phyloP scores from a whole-genome alignment of 148 eudicot genomes.

The Dianthus caryophyllus region DNA sequence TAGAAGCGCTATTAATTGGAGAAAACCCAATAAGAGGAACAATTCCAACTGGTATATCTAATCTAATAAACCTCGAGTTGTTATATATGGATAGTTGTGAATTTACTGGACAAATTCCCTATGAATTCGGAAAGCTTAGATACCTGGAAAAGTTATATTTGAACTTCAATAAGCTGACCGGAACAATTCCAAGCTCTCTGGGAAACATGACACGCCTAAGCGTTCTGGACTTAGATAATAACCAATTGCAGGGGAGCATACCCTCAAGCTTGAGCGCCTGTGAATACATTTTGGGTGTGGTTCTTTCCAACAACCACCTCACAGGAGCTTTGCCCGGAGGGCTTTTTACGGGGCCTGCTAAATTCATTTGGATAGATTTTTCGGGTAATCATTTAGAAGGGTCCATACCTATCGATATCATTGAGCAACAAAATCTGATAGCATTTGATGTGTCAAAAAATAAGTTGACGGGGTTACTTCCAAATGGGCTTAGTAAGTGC shows the following conservation, averaged over 20 bases:
- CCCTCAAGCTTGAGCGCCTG: conserved; percentile 11
- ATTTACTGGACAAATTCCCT: conserved; percentile 12
- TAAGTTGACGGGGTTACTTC: conserved; percentile 13
- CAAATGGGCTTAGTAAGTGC: conserved; percentile 12
- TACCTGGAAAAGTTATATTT: not conserved
- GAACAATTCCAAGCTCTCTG: conserved; percentile 12
- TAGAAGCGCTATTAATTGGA: not conserved
- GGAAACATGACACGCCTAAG: not conserved
- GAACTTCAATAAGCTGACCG: conserved; percentile 6
- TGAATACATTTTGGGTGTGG: not conserved
- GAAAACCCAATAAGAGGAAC: conserved; percentile 7
- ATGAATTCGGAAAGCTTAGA: conserved; percentile 12
- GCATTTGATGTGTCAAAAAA: conserved; percentile 8
- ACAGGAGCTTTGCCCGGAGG: not conserved
- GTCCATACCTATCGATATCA: conserved; percentile 21
- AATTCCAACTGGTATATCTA: conserved; percentile 4
- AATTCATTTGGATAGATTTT: not conserved
- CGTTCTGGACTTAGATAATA: not conserved
- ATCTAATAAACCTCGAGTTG: not conserved
- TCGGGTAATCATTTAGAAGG: conserved; percentile 14
- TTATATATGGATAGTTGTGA: not conserved
- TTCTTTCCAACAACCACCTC: not conserved
- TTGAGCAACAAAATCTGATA: not conserved
- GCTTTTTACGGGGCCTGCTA: not conserved
- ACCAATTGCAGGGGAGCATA: conserved; percentile 8